These are phyloP conservation scores for Podospora conica DNA, from an alignment of 495 filamentous ascomycete genomes.

Conservation along the genomic window DNA sequence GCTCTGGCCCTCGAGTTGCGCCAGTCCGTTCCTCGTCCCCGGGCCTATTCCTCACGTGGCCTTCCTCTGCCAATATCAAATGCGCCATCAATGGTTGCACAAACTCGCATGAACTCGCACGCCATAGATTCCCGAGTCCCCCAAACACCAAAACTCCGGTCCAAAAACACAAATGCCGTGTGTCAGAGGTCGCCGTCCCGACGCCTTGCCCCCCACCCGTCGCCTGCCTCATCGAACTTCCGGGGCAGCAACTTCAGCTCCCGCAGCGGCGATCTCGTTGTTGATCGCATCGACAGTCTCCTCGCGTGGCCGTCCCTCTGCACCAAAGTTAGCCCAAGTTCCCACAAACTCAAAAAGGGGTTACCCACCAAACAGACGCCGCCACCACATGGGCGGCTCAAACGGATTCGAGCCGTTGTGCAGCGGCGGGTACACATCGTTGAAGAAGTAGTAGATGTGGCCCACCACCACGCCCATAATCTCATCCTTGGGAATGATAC, in stretches of 20 bases:
- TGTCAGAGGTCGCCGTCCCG: neutral
- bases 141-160: neutral
- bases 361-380: constrained; percentile 62
- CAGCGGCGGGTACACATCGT: constrained; percentile 88
- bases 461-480: constrained; percentile 89
- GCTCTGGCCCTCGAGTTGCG: neutral
- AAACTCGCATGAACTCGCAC: neutral
- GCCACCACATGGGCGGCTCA: constrained; percentile 90
- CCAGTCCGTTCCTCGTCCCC: neutral
- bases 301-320: constrained; percentile 38
- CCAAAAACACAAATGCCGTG: neutral
- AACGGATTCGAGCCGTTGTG: constrained; percentile 79
- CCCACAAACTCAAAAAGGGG: neutral
- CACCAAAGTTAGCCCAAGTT: constrained; percentile 3
- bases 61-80: neutral
- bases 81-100: neutral
- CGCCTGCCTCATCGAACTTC: constrained; percentile 25
- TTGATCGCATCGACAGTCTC: constrained; percentile 44
- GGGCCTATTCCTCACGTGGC: too few relatives aligned
- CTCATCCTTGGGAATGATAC: constrained; percentile 87
- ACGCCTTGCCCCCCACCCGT: neutral
- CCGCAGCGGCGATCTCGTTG: constrained; percentile 48
- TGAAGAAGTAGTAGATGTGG: constrained; percentile 98
- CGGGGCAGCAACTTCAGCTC: constrained; percentile 26
- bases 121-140: neutral